Conservation (phyloP, 176 grass and related monocot species). For the Otatea glauca region DNA sequence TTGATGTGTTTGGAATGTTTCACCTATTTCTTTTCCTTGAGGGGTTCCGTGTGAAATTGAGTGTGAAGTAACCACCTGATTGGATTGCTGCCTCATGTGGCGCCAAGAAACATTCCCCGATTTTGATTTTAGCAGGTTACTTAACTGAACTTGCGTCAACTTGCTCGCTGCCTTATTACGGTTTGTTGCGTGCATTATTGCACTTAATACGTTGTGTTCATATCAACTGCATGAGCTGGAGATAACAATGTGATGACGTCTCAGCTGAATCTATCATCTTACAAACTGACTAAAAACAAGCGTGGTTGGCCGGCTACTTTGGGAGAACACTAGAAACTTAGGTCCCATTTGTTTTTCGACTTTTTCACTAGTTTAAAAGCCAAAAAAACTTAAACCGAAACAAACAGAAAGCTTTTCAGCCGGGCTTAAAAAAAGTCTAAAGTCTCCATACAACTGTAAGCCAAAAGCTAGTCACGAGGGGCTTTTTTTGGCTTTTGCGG, state of each 20-base stretch:
- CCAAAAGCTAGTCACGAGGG: too few species aligned
- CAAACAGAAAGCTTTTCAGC: too few species aligned
- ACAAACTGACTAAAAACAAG: slow-evolving; percentile 10
- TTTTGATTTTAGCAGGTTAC: slow-evolving; percentile 28
- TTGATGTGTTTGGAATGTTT: slow-evolving; percentile 6
- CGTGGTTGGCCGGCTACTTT: slow-evolving; percentile 2
- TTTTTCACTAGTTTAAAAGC: too few species aligned
- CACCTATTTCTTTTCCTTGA: neutral
- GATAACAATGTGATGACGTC: slow-evolving; percentile 5
- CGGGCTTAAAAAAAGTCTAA: too few species aligned
- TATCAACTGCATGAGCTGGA: slow-evolving; percentile 1
- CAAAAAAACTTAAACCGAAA: too few species aligned
- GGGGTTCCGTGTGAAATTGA: neutral
- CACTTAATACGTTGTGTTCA: neutral
- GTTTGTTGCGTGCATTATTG: slow-evolving; percentile 29
- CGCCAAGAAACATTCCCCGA: neutral
- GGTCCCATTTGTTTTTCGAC: too few species aligned
- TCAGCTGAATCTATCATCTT: neutral
- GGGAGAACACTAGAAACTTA: neutral
- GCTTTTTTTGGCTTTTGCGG: too few species aligned
- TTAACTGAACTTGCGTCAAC: slow-evolving; percentile 21
- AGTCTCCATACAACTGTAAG: too few species aligned
- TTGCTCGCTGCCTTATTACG: slow-evolving; percentile 21
- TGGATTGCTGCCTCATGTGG: neutral
- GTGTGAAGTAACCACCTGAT: slow-evolving; percentile 16